Conservation (phyloP, 2,329 filamentous ascomycete genomes). For the Plenodomus biglobosus region DNA sequence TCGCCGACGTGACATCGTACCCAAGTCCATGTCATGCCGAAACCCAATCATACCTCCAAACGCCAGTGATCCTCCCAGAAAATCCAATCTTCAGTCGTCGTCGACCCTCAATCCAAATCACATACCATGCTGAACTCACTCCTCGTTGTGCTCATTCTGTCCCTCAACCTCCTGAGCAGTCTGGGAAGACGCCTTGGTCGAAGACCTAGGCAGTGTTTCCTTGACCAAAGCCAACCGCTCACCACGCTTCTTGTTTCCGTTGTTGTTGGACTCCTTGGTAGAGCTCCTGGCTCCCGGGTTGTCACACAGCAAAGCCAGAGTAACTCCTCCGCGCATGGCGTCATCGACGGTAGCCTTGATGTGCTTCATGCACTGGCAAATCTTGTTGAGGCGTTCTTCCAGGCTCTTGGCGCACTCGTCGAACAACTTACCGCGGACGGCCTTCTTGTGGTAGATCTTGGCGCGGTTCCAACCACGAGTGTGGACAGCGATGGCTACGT, state of each 20-base stretch:
- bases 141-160: background rate
- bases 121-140: background rate
- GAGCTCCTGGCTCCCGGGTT: slow-evolving; percentile 24
- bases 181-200: too few species aligned
- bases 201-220: too few species aligned
- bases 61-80: background rate
- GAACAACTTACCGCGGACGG: slow-evolving; percentile 24
- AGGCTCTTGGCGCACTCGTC: slow-evolving; percentile 20
- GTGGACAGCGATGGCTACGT: slow-evolving; percentile 27
- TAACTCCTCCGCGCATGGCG: slow-evolving; percentile 27
- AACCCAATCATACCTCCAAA: background rate
- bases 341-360: slow-evolving; percentile 34
- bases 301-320: slow-evolving; percentile 25
- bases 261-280: slow-evolving; percentile 30
- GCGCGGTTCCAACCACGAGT: slow-evolving; percentile 26
- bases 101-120: background rate
- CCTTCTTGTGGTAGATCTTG: slow-evolving; percentile 26
- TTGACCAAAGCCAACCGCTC: slow-evolving; percentile 11
- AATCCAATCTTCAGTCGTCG: background rate
- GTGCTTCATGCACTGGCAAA: slow-evolving; percentile 22
- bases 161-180: background rate
- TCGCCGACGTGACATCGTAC: background rate
- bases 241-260: slow-evolving; percentile 24
- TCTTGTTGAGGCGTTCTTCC: slow-evolving; percentile 21
- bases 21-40: background rate